Conservation (phyloP, 148 eudicot species). For the Polygonum maritimum region DNA sequence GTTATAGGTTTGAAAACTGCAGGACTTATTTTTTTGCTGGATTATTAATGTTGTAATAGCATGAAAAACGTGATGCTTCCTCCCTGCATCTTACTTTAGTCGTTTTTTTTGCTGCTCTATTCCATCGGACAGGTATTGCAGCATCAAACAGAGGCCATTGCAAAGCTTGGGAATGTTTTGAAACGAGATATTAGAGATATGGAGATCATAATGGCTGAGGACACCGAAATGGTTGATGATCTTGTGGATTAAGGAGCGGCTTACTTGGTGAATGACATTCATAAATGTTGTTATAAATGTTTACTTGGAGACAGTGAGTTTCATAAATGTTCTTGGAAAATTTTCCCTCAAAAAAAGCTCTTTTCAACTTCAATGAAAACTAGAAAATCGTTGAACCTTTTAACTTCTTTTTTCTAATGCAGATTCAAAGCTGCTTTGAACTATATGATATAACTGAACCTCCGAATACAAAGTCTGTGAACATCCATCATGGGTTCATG, state of each 20-base stretch:
- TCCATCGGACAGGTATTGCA: constrained; percentile 54
- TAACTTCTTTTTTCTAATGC: not conserved
- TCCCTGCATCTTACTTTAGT: not conserved
- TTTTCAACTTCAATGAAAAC: not conserved
- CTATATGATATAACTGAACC: not conserved
- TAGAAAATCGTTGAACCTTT: not conserved
- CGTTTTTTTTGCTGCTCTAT: not conserved
- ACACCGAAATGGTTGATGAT: constrained; percentile 46
- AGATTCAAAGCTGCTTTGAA: not conserved
- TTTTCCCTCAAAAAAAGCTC: not conserved
- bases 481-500: not conserved
- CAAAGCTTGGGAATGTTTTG: constrained; percentile 77
- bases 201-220: constrained; percentile 96
- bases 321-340: not conserved
- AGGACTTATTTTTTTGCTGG: not conserved
- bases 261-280: not conserved
- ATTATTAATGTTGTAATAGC: not conserved
- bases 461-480: not conserved
- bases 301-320: not conserved
- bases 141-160: constrained; percentile 87
- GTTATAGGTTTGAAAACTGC: not conserved
- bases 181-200: constrained; percentile 75
- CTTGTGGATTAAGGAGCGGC: not conserved
- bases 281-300: not conserved
- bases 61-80: not conserved